phyloP scores from a whole-genome alignment of 257 asterid genomes.

The Verbascum thapsus region DNA sequence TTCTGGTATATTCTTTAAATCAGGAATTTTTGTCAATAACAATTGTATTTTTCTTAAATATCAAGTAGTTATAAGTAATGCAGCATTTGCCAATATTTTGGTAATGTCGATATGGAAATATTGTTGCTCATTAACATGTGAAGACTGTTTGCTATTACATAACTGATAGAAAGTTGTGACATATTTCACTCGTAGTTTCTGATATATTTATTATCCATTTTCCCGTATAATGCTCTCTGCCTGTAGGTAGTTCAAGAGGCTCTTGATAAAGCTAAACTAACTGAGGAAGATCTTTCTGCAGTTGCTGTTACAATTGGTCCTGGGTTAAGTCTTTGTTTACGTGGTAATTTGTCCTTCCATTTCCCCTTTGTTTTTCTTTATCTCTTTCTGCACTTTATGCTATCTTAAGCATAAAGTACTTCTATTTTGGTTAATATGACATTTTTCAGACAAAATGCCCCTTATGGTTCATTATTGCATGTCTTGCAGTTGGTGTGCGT shows the following conservation, averaged over 20 bases:
- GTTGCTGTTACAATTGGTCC: conserved; percentile 99
- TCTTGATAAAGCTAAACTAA: conserved; percentile 73
- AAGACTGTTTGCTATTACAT: neutral
- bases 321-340: conserved; percentile 96
- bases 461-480: conserved; percentile 24
- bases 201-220: neutral
- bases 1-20: neutral
- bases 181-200: neutral
- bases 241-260: conserved; percentile 97
- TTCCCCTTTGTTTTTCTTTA: conserved; percentile 10
- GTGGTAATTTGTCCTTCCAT: conserved; percentile 54
- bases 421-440: no score
- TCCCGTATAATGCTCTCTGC: conserved; percentile 20
- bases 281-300: conserved; percentile 90
- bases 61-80: neutral
- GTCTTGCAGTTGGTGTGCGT: conserved; percentile 79
- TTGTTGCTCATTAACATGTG: neutral
- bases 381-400: neutral
- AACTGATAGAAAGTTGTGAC: neutral
- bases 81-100: neutral
- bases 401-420: neutral
- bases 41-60: neutral
- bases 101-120: neutral
- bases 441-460: conserved; percentile 2
- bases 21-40: no score